phyloP scores from a whole-genome alignment of 2,329 filamentous ascomycete species.

The Aschersonia sp. region DNA sequence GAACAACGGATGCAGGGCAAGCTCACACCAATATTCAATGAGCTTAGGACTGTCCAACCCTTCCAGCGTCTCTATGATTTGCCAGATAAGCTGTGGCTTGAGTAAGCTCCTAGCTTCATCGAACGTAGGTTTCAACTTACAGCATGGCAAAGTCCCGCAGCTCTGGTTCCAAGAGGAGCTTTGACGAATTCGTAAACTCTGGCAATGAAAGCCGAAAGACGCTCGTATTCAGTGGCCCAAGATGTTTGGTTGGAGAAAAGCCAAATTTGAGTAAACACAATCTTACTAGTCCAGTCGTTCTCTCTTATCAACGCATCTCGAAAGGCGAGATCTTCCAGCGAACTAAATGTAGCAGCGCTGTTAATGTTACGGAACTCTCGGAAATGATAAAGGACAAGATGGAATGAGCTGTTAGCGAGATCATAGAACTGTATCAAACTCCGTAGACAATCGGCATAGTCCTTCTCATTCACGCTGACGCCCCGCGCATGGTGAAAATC shows the following conservation, averaged over 20 bases:
- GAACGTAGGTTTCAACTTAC: conserved; percentile 22
- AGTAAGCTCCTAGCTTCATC: conserved; percentile 5
- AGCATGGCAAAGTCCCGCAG: conserved; percentile 53
- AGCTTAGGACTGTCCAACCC: conserved; percentile 33
- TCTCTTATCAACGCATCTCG: conserved; percentile 36
- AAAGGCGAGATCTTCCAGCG: conserved; percentile 50
- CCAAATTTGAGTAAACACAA: conserved; percentile 53
- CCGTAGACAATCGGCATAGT: conserved; percentile 38
- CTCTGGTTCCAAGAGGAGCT: conserved; percentile 37
- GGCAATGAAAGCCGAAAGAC: conserved; percentile 11
- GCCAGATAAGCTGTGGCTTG: conserved; percentile 58
- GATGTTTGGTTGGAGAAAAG: conserved; percentile 37
- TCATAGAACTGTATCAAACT: conserved; percentile 46
- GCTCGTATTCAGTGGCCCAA: conserved; percentile 10
- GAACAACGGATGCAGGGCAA: conserved; percentile 56
- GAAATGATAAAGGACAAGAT: conserved; percentile 51
- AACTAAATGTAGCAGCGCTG: conserved; percentile 28
- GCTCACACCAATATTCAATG: conserved; percentile 55
- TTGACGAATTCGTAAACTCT: conserved; percentile 27
- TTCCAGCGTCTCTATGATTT: conserved; percentile 49
- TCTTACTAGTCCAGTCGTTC: conserved; percentile 50
- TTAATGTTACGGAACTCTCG: conserved; percentile 45
- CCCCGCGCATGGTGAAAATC: conserved; percentile 19
- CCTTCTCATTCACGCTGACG: conserved; percentile 31
- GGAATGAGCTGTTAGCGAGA: conserved; percentile 49